phyloP scores from a whole-genome alignment of 441 rosid genomes.

The Bocquillonia castaneifolia region DNA sequence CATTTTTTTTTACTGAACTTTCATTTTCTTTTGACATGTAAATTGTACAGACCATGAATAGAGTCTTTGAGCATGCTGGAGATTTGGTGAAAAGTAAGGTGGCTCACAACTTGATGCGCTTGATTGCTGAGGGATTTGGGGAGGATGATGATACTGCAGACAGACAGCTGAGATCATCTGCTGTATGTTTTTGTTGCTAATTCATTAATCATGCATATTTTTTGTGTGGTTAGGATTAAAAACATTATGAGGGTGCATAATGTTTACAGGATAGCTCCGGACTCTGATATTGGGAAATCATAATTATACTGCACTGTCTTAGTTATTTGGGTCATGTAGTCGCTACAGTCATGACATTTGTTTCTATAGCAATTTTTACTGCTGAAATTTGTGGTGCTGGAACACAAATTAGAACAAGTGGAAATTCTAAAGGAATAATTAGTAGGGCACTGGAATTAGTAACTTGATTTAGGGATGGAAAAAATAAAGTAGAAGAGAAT shows the following conservation, averaged over 20 bases:
- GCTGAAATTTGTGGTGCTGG: neutral
- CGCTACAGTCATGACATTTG: neutral
- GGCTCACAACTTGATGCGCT: constrained; percentile 90
- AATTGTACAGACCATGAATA: constrained; percentile 76
- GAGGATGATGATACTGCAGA: constrained; percentile 88
- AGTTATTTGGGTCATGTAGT: neutral
- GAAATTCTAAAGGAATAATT: neutral
- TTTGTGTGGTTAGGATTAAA: neutral
- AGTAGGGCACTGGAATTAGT: neutral
- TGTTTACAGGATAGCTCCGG: neutral
- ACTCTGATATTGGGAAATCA: neutral
- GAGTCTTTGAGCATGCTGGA: constrained; percentile 96
- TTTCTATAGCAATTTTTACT: constrained; percentile 1
- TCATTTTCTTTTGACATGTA: constrained; percentile 13
- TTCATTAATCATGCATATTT: constrained; percentile 4
- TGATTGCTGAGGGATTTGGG: constrained; percentile 96
- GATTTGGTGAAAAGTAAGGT: constrained; percentile 88
- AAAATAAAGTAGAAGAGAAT: neutral
- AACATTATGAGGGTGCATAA: neutral
- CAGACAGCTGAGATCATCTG: constrained; percentile 80
- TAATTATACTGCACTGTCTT: neutral
- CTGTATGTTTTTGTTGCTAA: constrained; percentile 51
- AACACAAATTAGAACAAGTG: neutral
- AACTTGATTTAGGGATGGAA: neutral
- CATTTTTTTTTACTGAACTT: constrained; percentile 3